A percentile compares a stretch with the other conserved stretches of the same genome.
Conservation (phyloP, 257 asterid genomes). For the Jasminum sambac region DNA sequence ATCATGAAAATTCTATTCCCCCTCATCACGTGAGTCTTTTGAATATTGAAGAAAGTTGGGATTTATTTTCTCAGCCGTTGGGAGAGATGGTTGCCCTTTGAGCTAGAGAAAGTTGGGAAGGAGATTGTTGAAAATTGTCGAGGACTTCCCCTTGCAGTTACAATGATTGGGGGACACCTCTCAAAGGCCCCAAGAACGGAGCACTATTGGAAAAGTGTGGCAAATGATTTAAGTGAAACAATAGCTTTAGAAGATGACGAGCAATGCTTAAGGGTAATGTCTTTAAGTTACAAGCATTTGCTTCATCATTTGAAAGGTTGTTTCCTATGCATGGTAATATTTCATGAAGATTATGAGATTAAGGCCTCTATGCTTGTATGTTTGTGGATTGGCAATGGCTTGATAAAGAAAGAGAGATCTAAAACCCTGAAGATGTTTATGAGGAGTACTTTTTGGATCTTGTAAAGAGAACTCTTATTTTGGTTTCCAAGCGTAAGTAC, state of each 20-base stretch:
- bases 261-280: no score
- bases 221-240: no score
- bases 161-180: no score
- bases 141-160: no score
- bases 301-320: no score
- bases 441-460: slow-evolving; percentile 19
- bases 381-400: slow-evolving; percentile 29
- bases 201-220: no score
- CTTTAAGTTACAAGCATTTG: no score
- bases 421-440: no score
- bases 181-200: no score
- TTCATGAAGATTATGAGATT: slow-evolving; percentile 14
- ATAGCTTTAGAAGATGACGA: no score
- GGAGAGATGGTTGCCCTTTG: neutral
- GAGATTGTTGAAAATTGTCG: no score
- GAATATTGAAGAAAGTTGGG: neutral
- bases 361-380: slow-evolving; percentile 5
- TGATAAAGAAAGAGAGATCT: neutral
- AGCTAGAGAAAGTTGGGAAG: neutral
- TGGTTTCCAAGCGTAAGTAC: slow-evolving; percentile 8
- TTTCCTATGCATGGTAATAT: slow-evolving; percentile 13
- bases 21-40: neutral
- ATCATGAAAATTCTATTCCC: neutral
- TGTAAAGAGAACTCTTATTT: slow-evolving; percentile 20
- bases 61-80: neutral